Base-by-base conservation (phyloP, 805 yeast species). In the Teunomyces lycoperdinae region DNA sequence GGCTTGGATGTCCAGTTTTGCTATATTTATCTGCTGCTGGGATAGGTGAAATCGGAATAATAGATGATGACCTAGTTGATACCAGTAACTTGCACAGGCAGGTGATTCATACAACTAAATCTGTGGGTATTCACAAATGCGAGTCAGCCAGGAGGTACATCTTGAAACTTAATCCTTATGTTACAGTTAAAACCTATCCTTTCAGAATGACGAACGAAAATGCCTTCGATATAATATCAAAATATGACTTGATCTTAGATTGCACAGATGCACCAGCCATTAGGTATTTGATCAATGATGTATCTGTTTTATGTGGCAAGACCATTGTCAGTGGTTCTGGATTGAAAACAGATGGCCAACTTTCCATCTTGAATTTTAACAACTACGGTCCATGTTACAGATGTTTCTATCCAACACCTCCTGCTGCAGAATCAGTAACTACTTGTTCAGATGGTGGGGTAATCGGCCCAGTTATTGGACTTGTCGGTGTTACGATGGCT, bases 391-490 rank as follows among this genome's bases (percentile, higher is more conserved):
- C 99, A 0, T 94, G 99, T 63, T 94, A 94, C 62, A 72, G 99
- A 50, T 94, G 99, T 62, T 83, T 91, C 66, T 89, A 87, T 56
- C 98, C 99, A 0, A 70, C 70, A 6, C 96, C 98, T 0, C 97
- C 99, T 0, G 82, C 91, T 1, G 87, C 96, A 1, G 84, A 81
- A 49, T 74, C 87, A 1, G 89, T 91, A 1, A 79, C 89, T 0
- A 79, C 95, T 0, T 94, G 99, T 58, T 80, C 87, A 10, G 98
- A 90, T 65, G 96, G 96, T 2, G 97, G 97, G 4, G 95, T 92
- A 0, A 65, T 94, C 24, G 99, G 99, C 0, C 96, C 98, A 0
- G 94, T 91, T n/a, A 95, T 94, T 47, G 99, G 99, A 0, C 57
- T 89, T 0, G 81, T 92, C 61, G 99, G 99, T 8, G 74, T 83